Evolutionary conservation across 257 asterid species (phyloP).

Genomic region (Oldenlandia corymbosa): DNA sequence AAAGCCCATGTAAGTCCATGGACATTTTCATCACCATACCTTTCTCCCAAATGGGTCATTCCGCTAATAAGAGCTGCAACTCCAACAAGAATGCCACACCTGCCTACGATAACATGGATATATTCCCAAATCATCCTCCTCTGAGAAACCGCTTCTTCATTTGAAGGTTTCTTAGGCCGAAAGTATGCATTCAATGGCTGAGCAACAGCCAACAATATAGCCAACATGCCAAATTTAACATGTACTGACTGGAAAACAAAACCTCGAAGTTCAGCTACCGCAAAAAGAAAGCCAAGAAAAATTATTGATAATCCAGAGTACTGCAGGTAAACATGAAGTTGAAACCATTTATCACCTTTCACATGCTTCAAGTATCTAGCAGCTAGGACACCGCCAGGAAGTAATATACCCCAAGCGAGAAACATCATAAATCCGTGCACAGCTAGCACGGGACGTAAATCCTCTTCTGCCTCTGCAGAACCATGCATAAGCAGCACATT

Average conservation of each 20-base stretch:
- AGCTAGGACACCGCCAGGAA: conserved; percentile 82
- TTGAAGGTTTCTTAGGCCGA: conserved; percentile 68
- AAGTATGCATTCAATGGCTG: conserved; percentile 85
- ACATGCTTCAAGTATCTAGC: conserved; percentile 89
- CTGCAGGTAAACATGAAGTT: conserved; percentile 80
- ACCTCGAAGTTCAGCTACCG: conserved; percentile 95
- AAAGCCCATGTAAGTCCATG: conserved; percentile 81
- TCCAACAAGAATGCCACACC: conserved; percentile 69
- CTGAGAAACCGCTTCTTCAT: conserved; percentile 45
- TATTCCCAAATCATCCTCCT: conserved; percentile 70
- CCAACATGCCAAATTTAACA: conserved; percentile 82
- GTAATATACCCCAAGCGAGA: conserved; percentile 93
- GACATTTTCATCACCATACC: conserved; percentile 69
- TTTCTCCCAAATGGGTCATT: conserved; percentile 86
- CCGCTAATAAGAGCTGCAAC: conserved; percentile 77
- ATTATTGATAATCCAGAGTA: conserved; percentile 88
- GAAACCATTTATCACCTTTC: conserved; percentile 87
- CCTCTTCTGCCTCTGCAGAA: conserved; percentile 95
- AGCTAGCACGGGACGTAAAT: conserved; percentile 84
- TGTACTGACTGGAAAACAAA: conserved; percentile 58
- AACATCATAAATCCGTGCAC: conserved; percentile 99
- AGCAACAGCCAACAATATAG: conserved; percentile 57
- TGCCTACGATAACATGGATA: conserved; percentile 60
- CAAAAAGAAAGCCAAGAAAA: conserved; percentile 90
- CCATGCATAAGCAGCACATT: conserved; percentile 81